These are phyloP conservation scores for Parathielavia hyrcaniae DNA, from an alignment of 495 filamentous ascomycete genomes.

Conservation along the genomic window DNA sequence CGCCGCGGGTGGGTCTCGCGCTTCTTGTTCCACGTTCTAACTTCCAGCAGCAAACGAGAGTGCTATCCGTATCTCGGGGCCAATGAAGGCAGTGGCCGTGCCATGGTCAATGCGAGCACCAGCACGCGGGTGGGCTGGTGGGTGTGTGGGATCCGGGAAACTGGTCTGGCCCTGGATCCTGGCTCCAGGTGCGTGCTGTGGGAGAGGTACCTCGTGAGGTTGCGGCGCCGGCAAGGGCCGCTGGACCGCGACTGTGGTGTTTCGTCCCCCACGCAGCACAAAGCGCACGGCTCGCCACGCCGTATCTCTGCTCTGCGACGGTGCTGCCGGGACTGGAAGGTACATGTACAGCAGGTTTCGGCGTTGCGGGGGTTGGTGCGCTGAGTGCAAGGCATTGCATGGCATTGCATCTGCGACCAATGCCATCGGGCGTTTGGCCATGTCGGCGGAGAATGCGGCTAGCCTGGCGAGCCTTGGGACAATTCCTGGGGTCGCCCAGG, in stretches of 20 bases:
- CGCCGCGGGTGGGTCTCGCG: background rate
- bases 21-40: slow-evolving; percentile 1
- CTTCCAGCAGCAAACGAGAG: background rate
- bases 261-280: background rate
- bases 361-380: background rate
- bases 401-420: background rate
- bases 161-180: background rate
- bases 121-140: background rate
- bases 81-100: background rate
- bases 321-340: slow-evolving; percentile 10
- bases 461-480: background rate
- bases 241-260: slow-evolving; percentile 13
- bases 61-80: background rate
- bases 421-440: background rate
- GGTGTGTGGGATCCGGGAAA: slow-evolving; percentile 9
- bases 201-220: background rate
- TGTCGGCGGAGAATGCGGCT: slow-evolving; percentile 11
- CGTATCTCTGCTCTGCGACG: slow-evolving; percentile 3
- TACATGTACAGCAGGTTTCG: no score
- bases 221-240: slow-evolving; percentile 8
- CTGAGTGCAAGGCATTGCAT: background rate
- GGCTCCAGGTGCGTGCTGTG: background rate
- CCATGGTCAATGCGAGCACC: no score
- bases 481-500: background rate
- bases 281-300: background rate